Conservation (phyloP, 306 rosid species). For the Quercus aquifolioides region DNA sequence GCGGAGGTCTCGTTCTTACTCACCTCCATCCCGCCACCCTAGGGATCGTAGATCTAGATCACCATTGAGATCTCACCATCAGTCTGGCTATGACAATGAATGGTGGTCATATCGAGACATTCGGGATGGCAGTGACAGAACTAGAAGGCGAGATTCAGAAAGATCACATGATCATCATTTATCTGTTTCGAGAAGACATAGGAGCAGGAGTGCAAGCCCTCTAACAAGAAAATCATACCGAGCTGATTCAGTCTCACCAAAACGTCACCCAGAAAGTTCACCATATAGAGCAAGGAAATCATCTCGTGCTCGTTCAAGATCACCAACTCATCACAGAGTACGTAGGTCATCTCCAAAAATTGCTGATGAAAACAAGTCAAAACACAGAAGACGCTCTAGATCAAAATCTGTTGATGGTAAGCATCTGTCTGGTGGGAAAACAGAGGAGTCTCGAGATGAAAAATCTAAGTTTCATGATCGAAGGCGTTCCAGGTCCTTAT, state of each 20-base stretch:
- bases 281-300: constrained; percentile 57
- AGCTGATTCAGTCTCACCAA: constrained; percentile 68
- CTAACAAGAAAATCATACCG: constrained; percentile 48
- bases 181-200: constrained; percentile 55
- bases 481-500: constrained; percentile 67
- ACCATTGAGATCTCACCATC: constrained; percentile 63
- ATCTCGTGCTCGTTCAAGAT: constrained; percentile 57
- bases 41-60: constrained; percentile 79
- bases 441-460: constrained; percentile 42
- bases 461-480: constrained; percentile 61
- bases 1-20: constrained; percentile 81
- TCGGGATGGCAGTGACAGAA: constrained; percentile 64
- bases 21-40: constrained; percentile 58
- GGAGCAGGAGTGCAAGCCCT: constrained; percentile 79
- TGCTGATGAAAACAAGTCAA: constrained; percentile 50
- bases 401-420: constrained; percentile 67
- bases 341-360: constrained; percentile 71
- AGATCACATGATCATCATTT: constrained; percentile 55
- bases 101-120: constrained; percentile 57
- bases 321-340: constrained; percentile 53
- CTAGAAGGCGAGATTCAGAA: constrained; percentile 65
- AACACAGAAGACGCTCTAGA: constrained; percentile 69
- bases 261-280: constrained; percentile 56
- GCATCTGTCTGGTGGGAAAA: constrained; percentile 37
- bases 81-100: constrained; percentile 53